These are phyloP conservation scores for Penicillium decumbens DNA, from an alignment of 2,329 filamentous ascomycete genomes.

Conservation along the genomic window DNA sequence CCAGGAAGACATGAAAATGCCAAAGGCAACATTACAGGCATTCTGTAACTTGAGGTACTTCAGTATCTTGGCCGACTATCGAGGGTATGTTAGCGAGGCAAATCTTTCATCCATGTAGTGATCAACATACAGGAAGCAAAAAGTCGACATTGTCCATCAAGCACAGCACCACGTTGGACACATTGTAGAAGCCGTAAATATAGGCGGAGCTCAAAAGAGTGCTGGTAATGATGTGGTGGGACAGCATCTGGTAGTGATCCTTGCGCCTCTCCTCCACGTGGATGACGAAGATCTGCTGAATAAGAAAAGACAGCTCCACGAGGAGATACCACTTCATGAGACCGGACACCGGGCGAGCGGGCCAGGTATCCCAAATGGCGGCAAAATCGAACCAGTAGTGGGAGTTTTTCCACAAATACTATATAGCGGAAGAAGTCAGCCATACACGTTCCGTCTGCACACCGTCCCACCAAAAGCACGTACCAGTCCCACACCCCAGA, in stretches of 20 bases:
- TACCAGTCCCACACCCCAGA: slow-evolving; percentile 82
- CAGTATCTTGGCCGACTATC: slow-evolving; percentile 79
- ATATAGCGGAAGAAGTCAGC: slow-evolving; percentile 11
- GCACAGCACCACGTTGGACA: slow-evolving; percentile 82
- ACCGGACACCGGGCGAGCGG: slow-evolving; percentile 67
- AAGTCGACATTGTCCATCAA: slow-evolving; percentile 94
- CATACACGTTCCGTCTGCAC: not conserved
- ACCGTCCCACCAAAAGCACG: slow-evolving; percentile 28
- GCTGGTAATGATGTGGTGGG: slow-evolving; percentile 87
- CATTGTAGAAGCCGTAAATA: slow-evolving; percentile 77
- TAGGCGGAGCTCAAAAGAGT: slow-evolving; percentile 76
- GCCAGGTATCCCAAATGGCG: slow-evolving; percentile 81
- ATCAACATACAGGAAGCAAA: slow-evolving; percentile 67
- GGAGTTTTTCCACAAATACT: slow-evolving; percentile 78
- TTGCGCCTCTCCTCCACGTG: slow-evolving; percentile 92
- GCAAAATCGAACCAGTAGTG: slow-evolving; percentile 71
- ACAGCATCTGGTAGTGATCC: slow-evolving; percentile 94
- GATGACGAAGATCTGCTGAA: slow-evolving; percentile 90
- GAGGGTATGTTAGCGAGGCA: slow-evolving; percentile 1
- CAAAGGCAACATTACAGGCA: slow-evolving; percentile 78
- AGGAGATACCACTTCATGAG: slow-evolving; percentile 86
- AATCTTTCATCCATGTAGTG: not conserved
- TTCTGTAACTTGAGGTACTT: slow-evolving; percentile 78
- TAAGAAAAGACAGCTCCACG: slow-evolving; percentile 84
- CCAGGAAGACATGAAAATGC: slow-evolving; percentile 81